Conservation (phyloP, 352 stramenopile genomes). For the Pythium inflatum region DNA sequence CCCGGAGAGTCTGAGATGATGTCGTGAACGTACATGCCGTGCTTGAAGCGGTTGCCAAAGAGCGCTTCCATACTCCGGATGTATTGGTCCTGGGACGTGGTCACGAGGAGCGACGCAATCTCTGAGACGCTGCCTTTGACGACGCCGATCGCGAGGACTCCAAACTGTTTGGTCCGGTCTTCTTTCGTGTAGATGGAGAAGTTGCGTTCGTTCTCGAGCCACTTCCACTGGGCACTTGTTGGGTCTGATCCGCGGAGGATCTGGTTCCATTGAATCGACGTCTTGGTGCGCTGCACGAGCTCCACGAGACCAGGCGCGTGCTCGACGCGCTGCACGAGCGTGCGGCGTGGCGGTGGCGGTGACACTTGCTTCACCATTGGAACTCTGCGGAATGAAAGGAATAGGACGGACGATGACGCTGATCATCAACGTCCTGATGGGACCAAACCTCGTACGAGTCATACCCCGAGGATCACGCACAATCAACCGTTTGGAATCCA, state of each 20-base stretch:
- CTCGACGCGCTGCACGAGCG: too few species aligned
- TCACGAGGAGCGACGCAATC: conserved; percentile 11
- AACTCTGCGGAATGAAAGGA: too few species aligned
- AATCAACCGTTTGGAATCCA: too few species aligned
- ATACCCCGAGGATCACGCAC: too few species aligned
- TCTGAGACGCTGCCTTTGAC: conserved; percentile 22
- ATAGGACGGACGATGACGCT: too few species aligned
- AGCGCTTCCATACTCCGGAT: conserved; percentile 24
- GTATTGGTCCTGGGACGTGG: conserved; percentile 1
- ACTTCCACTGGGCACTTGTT: conserved; percentile 25
- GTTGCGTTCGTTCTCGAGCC: conserved; percentile 16
- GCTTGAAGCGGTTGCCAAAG: conserved; percentile 20
- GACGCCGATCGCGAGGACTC: conserved; percentile 25
- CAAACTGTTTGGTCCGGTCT: conserved; percentile 1
- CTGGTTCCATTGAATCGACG: conserved; percentile 17
- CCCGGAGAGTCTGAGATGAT: neutral
- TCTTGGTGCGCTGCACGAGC: conserved; percentile 4
- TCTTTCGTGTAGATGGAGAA: conserved; percentile 12
- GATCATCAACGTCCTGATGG: too few species aligned
- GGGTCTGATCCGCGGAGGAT: conserved; percentile 13
- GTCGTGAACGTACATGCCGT: conserved; percentile 18
- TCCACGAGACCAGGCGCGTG: too few species aligned
- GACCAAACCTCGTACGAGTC: too few species aligned
- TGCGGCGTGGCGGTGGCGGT: too few species aligned
- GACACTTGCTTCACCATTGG: too few species aligned